Evolutionary conservation across 2,329 filamentous ascomycete species (phyloP), one percentile per base, ranked within the genome.

Genomic region (Coleophoma eucalyptorum): DNA sequence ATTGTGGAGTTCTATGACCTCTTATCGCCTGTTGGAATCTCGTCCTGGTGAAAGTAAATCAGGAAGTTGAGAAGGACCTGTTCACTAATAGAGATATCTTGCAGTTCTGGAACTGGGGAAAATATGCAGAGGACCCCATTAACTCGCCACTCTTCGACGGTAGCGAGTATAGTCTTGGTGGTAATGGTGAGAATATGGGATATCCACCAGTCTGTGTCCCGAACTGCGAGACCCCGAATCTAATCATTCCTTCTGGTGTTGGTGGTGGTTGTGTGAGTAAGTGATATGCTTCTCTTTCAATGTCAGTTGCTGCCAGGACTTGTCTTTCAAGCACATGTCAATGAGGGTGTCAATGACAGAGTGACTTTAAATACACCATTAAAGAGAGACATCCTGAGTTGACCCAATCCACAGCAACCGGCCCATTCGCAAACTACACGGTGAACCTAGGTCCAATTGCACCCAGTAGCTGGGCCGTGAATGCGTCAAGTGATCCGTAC

Each of bases 121-220:
- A 70, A 41, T 75, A 73, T 63, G 69, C 72, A 2, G 56, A 67
- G 3, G 71, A 80, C 50, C 68, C 71, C 2, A 59, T 65, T 55
- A 69, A 71, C 48, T 79, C 77, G 0, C 75, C 77, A 13, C 58
- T 81, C 43, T 80, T 84, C 55, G 77, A 80, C 55, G 80, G 80
- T 32, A 76, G 72, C 55, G 71, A 70, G 19, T 76, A 71, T 42
- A 74, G 71, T 48, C 65, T 79, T 68, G 71, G 72, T 26, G 75
- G 77, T 19, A 73, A 80, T 53, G 77, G 78, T 16, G 62, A 53
- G 4, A 66, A 62, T 44, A 35, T 35, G 33, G 33, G 33, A 35
- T 52, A 59, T 2, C 53, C 56, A 21, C 35, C 47, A n/a, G 54
- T 52, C 10, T 52, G 48, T n/a, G 47, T 35, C 10, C 33, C 33